Percentiles rank a stretch among this genome's conserved stretches.
Conservation (phyloP, 192 early-diverging fungal species). For the Umbelopsis sp. region DNA sequence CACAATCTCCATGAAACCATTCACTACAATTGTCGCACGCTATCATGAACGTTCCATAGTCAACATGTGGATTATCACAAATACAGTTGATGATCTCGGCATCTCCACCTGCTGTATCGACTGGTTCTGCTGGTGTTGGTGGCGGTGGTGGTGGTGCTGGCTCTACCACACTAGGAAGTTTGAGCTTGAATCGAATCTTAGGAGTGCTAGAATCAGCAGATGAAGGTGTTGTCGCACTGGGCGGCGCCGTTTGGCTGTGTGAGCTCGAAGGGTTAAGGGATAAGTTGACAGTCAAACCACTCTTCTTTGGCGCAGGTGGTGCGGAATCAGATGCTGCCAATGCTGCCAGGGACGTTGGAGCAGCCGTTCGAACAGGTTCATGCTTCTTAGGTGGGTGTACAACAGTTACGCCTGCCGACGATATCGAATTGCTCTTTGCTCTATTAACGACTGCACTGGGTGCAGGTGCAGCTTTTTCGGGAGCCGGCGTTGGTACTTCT, state of each 20-base stretch:
- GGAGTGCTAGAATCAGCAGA: conserved; percentile 28
- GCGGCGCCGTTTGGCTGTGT: background rate
- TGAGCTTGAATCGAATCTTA: conserved; percentile 39
- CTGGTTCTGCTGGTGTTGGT: no score
- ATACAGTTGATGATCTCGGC: conserved; percentile 58
- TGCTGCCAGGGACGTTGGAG: conserved; percentile 24
- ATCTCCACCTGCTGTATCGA: background rate
- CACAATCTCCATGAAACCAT: conserved; percentile 69
- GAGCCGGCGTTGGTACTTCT: background rate
- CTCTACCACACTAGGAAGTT: conserved; percentile 16
- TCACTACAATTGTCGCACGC: conserved; percentile 60
- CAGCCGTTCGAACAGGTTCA: conserved; percentile 14
- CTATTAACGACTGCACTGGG: background rate
- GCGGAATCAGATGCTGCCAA: conserved; percentile 27
- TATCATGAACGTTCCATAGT: conserved; percentile 66
- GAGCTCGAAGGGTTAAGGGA: conserved; percentile 11
- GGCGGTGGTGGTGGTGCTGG: background rate
- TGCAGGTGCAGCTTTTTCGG: background rate
- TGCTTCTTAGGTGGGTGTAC: background rate
- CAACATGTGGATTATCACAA: conserved; percentile 56
- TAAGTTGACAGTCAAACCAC: conserved; percentile 16
- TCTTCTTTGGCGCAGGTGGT: conserved; percentile 18
- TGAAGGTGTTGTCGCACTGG: background rate
- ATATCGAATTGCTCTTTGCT: conserved; percentile 13
- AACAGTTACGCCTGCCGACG: background rate